These are phyloP conservation scores for Pezicula radicicola DNA, from an alignment of 2,329 filamentous ascomycete species.

Conservation along the genomic window DNA sequence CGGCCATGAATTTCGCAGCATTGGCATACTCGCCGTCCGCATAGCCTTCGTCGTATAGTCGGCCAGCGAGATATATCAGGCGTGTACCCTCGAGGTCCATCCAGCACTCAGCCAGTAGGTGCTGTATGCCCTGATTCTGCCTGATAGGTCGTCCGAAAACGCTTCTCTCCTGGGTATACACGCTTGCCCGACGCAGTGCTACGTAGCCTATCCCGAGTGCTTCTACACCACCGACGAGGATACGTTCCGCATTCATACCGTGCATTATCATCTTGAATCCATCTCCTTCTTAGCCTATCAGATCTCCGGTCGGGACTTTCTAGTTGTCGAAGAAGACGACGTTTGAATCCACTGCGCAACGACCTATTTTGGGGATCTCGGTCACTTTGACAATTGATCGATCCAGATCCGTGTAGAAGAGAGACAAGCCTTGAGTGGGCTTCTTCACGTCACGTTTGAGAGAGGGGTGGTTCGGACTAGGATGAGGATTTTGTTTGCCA, in stretches of 20 bases:
- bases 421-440: constrained; percentile 66
- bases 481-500: constrained; percentile 76
- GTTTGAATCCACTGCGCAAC: constrained; percentile 75
- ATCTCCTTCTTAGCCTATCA: constrained; percentile 68
- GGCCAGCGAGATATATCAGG: constrained; percentile 58
- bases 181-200: constrained; percentile 54
- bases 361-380: constrained; percentile 78
- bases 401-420: constrained; percentile 77
- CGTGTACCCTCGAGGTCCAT: constrained; percentile 61
- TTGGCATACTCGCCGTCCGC: constrained; percentile 60
- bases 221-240: constrained; percentile 71
- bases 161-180: constrained; percentile 61
- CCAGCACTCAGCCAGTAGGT: constrained; percentile 60
- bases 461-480: constrained; percentile 69
- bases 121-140: constrained; percentile 59
- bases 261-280: constrained; percentile 76
- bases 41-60: constrained; percentile 51
- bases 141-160: constrained; percentile 61
- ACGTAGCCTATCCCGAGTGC: constrained; percentile 75
- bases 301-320: constrained; percentile 53
- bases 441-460: constrained; percentile 62
- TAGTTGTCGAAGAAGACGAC: constrained; percentile 84
- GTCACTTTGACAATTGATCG: constrained; percentile 47
- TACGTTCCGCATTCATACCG: constrained; percentile 75
- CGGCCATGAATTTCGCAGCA: constrained; percentile 65